phyloP scores from a whole-genome alignment of 2,329 filamentous ascomycete genomes.

The Talaromyces sp. region DNA sequence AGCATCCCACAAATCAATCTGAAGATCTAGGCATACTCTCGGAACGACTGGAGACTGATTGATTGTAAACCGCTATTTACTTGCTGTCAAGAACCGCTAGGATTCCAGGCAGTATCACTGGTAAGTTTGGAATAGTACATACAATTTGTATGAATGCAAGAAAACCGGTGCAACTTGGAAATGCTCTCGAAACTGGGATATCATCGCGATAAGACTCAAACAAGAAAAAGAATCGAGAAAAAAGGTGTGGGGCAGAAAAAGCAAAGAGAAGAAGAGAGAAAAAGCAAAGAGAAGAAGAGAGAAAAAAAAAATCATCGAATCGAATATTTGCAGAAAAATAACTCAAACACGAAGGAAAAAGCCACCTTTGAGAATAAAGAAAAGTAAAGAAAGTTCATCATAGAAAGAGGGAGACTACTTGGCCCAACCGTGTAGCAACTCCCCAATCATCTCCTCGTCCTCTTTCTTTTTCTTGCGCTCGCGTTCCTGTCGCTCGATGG shows the following conservation, averaged over 20 bases:
- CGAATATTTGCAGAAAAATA: neutral
- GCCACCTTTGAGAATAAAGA: neutral
- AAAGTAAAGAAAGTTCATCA: neutral
- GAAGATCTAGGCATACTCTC: neutral
- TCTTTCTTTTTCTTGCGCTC: slow-evolving; percentile 17
- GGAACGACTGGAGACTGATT: neutral
- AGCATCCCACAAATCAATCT: neutral
- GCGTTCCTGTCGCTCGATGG: slow-evolving; percentile 14
- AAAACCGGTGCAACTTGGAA: neutral
- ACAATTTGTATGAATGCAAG: neutral
- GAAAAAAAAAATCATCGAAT: neutral
- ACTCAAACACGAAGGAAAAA: neutral
- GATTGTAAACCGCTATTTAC: slow-evolving; percentile 1
- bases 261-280: neutral
- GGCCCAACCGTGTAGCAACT: slow-evolving; percentile 17
- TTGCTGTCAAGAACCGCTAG: neutral
- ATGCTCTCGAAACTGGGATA: slow-evolving; percentile 20
- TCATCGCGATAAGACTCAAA: slow-evolving; percentile 18
- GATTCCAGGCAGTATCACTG: neutral
- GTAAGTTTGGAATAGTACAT: neutral
- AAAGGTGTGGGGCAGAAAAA: neutral
- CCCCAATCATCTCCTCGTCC: slow-evolving; percentile 16
- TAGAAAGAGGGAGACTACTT: neutral
- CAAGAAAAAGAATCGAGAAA: neutral
- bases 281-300: too few relatives aligned